Evolutionary conservation across 2,329 filamentous ascomycete species (phyloP).

Genomic region (Monosporascus ibericus): DNA sequence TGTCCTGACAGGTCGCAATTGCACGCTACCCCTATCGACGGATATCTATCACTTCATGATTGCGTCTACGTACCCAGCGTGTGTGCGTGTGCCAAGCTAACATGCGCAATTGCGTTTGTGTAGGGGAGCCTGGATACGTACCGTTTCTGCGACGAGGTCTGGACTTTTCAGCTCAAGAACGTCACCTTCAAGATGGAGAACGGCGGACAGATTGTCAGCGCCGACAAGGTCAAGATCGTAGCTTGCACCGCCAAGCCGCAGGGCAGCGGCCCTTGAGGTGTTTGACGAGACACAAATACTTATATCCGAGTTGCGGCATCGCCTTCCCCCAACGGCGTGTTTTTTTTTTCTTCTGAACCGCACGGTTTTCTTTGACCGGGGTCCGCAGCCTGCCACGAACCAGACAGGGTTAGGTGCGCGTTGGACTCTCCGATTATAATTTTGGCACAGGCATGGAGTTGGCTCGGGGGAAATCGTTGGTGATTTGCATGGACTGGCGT

Average conservation of each 20-base stretch:
- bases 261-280: slow-evolving; percentile 11
- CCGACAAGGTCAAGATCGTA: slow-evolving; percentile 97
- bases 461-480: not conserved
- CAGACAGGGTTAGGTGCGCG: not conserved
- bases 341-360: not conserved
- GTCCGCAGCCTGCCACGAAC: too few species aligned
- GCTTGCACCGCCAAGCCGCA: slow-evolving; percentile 82
- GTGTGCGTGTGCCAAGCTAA: not conserved
- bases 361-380: not conserved
- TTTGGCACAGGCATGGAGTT: not conserved
- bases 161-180: slow-evolving; percentile 98
- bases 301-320: too few species aligned
- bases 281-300: not conserved
- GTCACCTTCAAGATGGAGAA: slow-evolving; percentile 98
- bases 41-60: too few species aligned
- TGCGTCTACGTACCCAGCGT: not conserved
- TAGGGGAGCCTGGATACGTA: slow-evolving; percentile 97
- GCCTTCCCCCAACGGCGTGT: not conserved
- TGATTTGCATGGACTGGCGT: not conserved
- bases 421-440: not conserved
- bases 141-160: slow-evolving; percentile 98
- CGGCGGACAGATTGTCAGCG: slow-evolving; percentile 61
- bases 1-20: too few species aligned
- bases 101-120: not conserved
- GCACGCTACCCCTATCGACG: too few species aligned